phyloP scores from a whole-genome alignment of 208 protist genomes.

The Acanthamoeba sp. region DNA sequence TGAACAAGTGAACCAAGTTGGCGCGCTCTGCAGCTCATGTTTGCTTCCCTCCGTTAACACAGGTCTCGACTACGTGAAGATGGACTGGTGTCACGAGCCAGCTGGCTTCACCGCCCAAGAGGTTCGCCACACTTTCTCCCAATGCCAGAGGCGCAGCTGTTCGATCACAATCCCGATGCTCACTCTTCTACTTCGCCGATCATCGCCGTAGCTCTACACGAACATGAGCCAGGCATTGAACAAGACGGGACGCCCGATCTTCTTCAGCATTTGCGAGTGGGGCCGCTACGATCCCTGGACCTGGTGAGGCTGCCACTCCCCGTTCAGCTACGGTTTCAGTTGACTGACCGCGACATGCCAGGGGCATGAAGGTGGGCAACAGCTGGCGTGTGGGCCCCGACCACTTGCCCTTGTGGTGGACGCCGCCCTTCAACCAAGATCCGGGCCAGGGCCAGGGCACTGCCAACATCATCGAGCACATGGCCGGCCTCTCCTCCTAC shows the following conservation, averaged over 20 bases:
- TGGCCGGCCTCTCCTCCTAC: slow-evolving; percentile 57
- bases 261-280: slow-evolving; percentile 78
- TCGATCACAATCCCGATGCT: neutral
- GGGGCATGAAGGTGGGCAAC: slow-evolving; percentile 44
- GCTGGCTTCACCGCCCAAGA: slow-evolving; percentile 1
- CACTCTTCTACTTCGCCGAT: neutral
- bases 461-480: slow-evolving; percentile 71
- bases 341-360: neutral
- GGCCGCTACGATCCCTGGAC: slow-evolving; percentile 2
- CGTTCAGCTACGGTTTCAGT: neutral
- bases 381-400: slow-evolving; percentile 33
- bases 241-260: slow-evolving; percentile 68
- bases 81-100: slow-evolving; percentile 75
- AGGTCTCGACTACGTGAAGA: slow-evolving; percentile 75
- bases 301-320: neutral
- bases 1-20: too few species aligned
- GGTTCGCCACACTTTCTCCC: neutral
- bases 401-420: slow-evolving; percentile 53
- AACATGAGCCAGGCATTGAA: slow-evolving; percentile 70
- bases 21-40: too few species aligned
- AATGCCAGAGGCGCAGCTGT: too few species aligned
- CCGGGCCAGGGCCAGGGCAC: slow-evolving; percentile 60
- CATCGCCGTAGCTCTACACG: slow-evolving; percentile 56
- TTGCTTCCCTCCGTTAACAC: neutral
- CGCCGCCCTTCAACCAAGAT: neutral